Conservation (phyloP, 768 basidiomycete species). For the Leccinum broughii region DNA sequence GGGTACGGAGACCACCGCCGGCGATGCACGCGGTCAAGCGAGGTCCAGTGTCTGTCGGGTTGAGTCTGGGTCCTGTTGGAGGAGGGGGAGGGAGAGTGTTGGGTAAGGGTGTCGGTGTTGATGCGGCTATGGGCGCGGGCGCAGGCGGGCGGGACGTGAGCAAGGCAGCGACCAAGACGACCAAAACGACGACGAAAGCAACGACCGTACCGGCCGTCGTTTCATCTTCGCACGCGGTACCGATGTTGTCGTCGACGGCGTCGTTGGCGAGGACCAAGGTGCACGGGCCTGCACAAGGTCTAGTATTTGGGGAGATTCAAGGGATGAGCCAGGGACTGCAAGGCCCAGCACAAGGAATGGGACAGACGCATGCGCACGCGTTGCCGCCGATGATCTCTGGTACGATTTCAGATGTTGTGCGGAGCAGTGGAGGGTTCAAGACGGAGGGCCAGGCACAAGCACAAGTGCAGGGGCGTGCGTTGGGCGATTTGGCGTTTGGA, state of each 20-base stretch:
- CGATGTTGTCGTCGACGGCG: slow-evolving; percentile 73
- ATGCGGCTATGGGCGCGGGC: not conserved
- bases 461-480: slow-evolving; percentile 15
- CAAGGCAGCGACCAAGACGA: slow-evolving; percentile 32
- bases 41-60: not conserved
- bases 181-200: slow-evolving; percentile 64
- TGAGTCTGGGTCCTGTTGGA: not conserved
- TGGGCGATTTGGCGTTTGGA: slow-evolving; percentile 66
- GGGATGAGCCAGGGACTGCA: not conserved
- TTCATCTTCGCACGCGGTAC: slow-evolving; percentile 71
- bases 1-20: slow-evolving; percentile 1
- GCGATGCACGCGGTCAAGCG: slow-evolving; percentile 13
- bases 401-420: slow-evolving; percentile 20
- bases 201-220: slow-evolving; percentile 66
- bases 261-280: slow-evolving; percentile 59
- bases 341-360: not conserved
- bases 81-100: slow-evolving; percentile 3
- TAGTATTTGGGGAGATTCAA: not conserved
- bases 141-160: slow-evolving; percentile 13
- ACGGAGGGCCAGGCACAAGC: not conserved
- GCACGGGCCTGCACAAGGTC: slow-evolving; percentile 20
- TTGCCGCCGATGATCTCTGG: slow-evolving; percentile 39
- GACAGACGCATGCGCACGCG: slow-evolving; percentile 16
- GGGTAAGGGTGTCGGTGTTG: slow-evolving; percentile 14
- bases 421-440: slow-evolving; percentile 3